Evolutionary conservation across 2,329 filamentous ascomycete genomes (phyloP).

Genomic region (Aspergillus sp.): DNA sequence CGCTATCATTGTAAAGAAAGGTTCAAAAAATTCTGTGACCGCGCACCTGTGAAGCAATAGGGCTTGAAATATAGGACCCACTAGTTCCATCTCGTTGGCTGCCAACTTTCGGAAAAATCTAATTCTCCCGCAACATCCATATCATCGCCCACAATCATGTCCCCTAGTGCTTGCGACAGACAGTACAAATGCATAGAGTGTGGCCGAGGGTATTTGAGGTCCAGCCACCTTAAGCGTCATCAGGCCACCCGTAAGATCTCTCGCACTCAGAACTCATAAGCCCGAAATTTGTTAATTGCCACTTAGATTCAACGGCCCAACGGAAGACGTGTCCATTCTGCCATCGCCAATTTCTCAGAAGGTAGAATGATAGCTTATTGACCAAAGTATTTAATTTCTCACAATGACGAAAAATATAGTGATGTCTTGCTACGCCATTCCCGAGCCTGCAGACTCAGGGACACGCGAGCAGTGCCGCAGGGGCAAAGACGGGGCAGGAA

Average conservation of each 20-base stretch:
- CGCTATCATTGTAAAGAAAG: no score
- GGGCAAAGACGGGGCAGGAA: conserved; percentile 1
- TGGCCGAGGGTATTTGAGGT: background rate
- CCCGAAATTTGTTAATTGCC: background rate
- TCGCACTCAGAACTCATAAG: background rate
- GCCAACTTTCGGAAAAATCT: background rate
- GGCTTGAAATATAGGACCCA: background rate
- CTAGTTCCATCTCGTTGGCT: background rate
- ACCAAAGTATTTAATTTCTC: background rate
- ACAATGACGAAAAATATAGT: background rate
- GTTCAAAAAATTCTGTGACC: no score
- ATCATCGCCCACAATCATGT: background rate
- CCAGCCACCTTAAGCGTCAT: conserved; percentile 1
- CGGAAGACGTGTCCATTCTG: background rate
- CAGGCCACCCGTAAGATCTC: background rate
- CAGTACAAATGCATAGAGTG: background rate
- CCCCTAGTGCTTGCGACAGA: background rate
- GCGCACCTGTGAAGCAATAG: no score
- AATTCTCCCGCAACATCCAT: background rate
- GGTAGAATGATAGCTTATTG: background rate
- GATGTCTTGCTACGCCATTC: conserved; percentile 3
- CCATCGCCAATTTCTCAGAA: background rate
- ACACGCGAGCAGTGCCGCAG: background rate
- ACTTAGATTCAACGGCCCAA: background rate
- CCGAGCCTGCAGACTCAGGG: background rate